Base-by-base conservation (phyloP, 176 grass and related monocot genomes). In the Rhynchospora tenuis region DNA sequence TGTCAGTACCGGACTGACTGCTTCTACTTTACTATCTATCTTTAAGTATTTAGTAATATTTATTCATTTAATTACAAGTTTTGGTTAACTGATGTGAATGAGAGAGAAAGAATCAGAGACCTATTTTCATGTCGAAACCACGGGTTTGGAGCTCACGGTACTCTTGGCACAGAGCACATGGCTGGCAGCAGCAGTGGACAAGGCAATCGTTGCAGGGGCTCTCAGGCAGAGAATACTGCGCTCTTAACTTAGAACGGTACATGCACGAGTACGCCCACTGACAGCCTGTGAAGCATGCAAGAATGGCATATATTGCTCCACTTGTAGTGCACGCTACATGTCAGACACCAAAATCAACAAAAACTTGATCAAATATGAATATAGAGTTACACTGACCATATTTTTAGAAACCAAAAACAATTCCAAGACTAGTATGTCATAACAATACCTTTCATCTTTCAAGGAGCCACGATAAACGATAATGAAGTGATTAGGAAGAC, bases 151-250 rank as follows among this genome's bases (percentile, higher is more conserved):
- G 87, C 79, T 94, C 92, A 19, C 92, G 87, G 72, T 94, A 91
- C 81, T 91, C 87, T 78, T 94, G 92, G 87, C 87, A 79, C 23
- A 94, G 83, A n/a, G 92, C 87, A 80, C 89, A 94, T 6, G 1
- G 0, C 67, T 64, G 66, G 85, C 90, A 95, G 64, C 26, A 95
- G 11, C 16, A 78, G 79, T 95, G 93, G 73, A 95, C 86, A 83
- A 86, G 85, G 78, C 84, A 95, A 83, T 95, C 93, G 59, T 27
- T 38, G 88, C 90, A 95, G n/a, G 90, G 93, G 73, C 26, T 22
- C 78, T 90, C 88, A 73, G n/a, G 0, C 59, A 92, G 84, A 10
- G 64, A 67, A 83, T 90, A 92, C 73, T 84, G 82, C 4, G 22
- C 13, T 22, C 88, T 85, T 86, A 95, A 47, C 83, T 14, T 92